These are phyloP conservation scores for Chalciporus piperatus DNA, from an alignment of 768 basidiomycete species.

Conservation along the genomic window DNA sequence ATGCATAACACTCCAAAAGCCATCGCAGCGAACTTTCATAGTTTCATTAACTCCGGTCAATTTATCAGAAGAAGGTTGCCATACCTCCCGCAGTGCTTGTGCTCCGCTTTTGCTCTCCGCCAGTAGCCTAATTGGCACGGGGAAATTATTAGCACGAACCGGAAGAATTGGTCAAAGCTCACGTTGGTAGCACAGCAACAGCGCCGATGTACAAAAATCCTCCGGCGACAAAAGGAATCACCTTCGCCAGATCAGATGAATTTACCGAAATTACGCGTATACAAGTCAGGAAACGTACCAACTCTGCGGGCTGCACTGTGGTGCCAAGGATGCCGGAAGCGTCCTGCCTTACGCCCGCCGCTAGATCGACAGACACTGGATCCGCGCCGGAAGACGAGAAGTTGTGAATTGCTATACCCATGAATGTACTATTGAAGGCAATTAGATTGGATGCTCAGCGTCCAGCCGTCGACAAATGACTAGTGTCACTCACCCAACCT, in stretches of 20 bases:
- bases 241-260: slow-evolving; percentile 40
- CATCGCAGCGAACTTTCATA: slow-evolving; percentile 83
- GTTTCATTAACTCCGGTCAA: slow-evolving; percentile 17
- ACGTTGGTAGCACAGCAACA: slow-evolving; percentile 90
- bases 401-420: slow-evolving; percentile 83
- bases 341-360: slow-evolving; percentile 72
- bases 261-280: slow-evolving; percentile 12
- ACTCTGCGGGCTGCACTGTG: slow-evolving; percentile 71
- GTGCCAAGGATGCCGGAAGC: slow-evolving; percentile 82
- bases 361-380: slow-evolving; percentile 53
- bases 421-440: slow-evolving; percentile 60
- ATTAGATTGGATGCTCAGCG: slow-evolving; percentile 5
- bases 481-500: slow-evolving; percentile 34
- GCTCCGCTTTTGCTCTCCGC: slow-evolving; percentile 84
- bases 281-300: slow-evolving; percentile 51
- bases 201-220: slow-evolving; percentile 94
- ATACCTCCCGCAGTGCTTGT: slow-evolving; percentile 88
- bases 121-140: slow-evolving; percentile 53
- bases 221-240: slow-evolving; percentile 86
- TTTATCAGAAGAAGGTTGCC: slow-evolving; percentile 10
- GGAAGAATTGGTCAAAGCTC: slow-evolving; percentile 33
- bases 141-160: slow-evolving; percentile 9
- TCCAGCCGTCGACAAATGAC: slow-evolving; percentile 1
- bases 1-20: slow-evolving; percentile 87
- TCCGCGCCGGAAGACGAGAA: slow-evolving; percentile 52